Base-by-base conservation (phyloP, 202 grass and related monocot species). In the Setaria viridis region DNA sequence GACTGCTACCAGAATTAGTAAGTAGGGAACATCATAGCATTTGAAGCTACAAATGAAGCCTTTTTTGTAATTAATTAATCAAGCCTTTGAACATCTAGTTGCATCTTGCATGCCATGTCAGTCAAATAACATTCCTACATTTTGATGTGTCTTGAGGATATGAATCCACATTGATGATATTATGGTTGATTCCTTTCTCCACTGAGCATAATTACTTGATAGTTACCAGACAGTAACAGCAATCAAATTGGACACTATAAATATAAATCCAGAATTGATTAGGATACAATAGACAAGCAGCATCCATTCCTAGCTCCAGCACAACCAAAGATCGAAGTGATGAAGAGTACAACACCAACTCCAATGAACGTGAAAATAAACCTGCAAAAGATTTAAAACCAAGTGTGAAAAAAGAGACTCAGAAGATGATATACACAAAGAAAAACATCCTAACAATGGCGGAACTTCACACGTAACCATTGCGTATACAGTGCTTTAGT, bases 221-320 rank as follows among this genome's bases (percentile, higher is more conserved):
- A 66, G 14, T 62, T 90, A 7, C 14, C 49, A 9, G 5, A 77
- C 2, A 68, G 50, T 53, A 67, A 45, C 50, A 80, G 54, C 57
- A 58, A 80, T 47, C 14, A 64, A 49, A 56, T n/a, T 9, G 50
- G 13, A 47, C 29, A 67, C 39, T 41, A 76, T 56, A 73, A 77
- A 66, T 43, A 77, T 60, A 65, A 39, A 43, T 90, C 50, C 41
- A 42, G 14, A 62, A 60, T 57, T 91, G 11, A 11, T n/a, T 2
- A n/a, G 97, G 97, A 99, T 99, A 99, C 97, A 81, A 79, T 91
- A 82, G 93, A 96, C 57, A 99, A 79, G 85, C 97, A 99, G 90
- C 97, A 99, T 47, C 90, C 87, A 7, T 87, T 95, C 85, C 87
- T 94, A 53, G 93, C 86, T 85, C 93, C 97, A 78, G 88, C 74